Percentiles rank a stretch among this genome's conserved stretches.
phyloP scores from a whole-genome alignment of 2,329 filamentous ascomycete genomes.

The Tolypocladium endophyticum region DNA sequence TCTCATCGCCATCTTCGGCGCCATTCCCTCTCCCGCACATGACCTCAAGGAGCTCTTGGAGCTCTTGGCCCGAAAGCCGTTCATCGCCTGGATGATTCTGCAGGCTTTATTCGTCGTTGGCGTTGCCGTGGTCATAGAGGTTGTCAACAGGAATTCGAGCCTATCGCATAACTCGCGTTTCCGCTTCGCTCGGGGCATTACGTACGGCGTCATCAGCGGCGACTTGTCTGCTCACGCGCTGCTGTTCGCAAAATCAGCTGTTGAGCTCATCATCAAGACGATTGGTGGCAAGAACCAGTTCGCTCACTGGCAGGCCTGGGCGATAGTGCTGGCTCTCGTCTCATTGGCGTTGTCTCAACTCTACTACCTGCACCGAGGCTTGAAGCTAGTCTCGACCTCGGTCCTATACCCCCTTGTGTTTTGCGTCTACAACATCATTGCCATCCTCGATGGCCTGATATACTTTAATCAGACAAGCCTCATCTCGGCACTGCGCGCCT shows the following conservation, averaged over 20 bases:
- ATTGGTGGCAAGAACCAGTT: constrained; percentile 87
- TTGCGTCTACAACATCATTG: constrained; percentile 98
- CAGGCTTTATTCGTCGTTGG: constrained; percentile 63
- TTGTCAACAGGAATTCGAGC: constrained; percentile 39
- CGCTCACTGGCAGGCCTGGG: constrained; percentile 89
- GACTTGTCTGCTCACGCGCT: constrained; percentile 90
- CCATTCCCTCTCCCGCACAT: constrained; percentile 87
- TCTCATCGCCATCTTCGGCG: constrained; percentile 86
- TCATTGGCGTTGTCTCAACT: constrained; percentile 78
- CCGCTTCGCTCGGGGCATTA: constrained; percentile 69
- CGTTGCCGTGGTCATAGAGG: constrained; percentile 53
- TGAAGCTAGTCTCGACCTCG: constrained; percentile 91
- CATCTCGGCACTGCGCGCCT: constrained; percentile 64
- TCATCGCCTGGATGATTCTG: constrained; percentile 80
- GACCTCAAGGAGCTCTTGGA: constrained; percentile 70
- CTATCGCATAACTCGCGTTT: constrained; percentile 53
- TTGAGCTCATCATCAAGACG: constrained; percentile 83
- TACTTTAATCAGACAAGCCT: constrained; percentile 87
- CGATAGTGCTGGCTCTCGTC: constrained; percentile 73
- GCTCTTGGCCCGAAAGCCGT: constrained; percentile 62
- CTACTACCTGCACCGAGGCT: constrained; percentile 86
- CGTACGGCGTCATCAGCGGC: constrained; percentile 83
- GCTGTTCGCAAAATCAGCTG: constrained; percentile 89
- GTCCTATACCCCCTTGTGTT: constrained; percentile 95
- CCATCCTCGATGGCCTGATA: constrained; percentile 91